phyloP scores from a whole-genome alignment of 1,284 basidiomycete genomes.

The Puccinia polysora region DNA sequence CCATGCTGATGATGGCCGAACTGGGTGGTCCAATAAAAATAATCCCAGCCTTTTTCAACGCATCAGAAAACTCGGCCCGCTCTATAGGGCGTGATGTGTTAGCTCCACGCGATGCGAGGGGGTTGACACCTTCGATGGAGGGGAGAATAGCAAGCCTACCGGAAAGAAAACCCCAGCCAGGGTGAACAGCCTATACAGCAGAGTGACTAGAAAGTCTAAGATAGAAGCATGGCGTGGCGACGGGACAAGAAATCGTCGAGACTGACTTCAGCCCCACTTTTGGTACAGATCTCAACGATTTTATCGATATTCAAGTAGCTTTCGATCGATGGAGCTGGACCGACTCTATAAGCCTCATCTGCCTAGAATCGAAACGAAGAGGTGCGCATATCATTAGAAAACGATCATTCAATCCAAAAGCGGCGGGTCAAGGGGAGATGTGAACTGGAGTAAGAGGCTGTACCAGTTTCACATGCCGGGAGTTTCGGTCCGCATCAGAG shows the following conservation, averaged over 20 bases:
- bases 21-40: constrained; percentile 54
- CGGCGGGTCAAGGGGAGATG: neutral
- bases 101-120: neutral
- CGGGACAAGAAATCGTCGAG: constrained; percentile 27
- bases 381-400: neutral
- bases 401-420: neutral
- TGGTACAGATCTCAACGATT: constrained; percentile 73
- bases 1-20: constrained; percentile 63
- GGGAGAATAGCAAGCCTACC: neutral
- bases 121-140: neutral
- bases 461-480: constrained; percentile 64
- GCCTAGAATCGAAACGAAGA: constrained; percentile 59
- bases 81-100: constrained; percentile 55
- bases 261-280: constrained; percentile 72
- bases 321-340: constrained; percentile 77
- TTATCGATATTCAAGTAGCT: constrained; percentile 85
- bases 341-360: constrained; percentile 92
- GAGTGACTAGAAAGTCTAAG: neutral
- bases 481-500: constrained; percentile 72
- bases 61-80: constrained; percentile 49
- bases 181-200: constrained; percentile 39
- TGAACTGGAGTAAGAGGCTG: constrained; percentile 7
- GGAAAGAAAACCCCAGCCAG: constrained; percentile 42
- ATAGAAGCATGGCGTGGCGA: neutral
- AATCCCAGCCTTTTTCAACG: constrained; percentile 47